Percentiles rank a stretch among this genome's conserved stretches.
These are phyloP conservation scores for Sporobolus alterniflorus DNA, from an alignment of 202 grass and related monocot species.

Conservation along the genomic window DNA sequence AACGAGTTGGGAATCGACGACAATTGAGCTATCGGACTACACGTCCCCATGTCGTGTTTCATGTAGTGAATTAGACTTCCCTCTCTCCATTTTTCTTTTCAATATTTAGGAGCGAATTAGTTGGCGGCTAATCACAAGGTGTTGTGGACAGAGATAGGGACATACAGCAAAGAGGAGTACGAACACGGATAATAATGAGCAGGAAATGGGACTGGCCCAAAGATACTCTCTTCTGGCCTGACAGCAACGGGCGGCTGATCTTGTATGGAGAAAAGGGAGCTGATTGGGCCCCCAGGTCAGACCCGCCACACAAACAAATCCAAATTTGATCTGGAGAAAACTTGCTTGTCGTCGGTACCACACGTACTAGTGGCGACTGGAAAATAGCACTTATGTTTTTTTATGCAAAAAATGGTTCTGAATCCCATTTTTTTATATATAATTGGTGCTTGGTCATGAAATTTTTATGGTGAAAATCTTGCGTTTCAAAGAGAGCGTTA, in stretches of 20 bases:
- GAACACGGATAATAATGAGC: not conserved
- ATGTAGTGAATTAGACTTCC: not conserved
- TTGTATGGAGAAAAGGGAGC: not conserved
- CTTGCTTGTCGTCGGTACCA: not conserved
- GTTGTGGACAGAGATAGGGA: not conserved
- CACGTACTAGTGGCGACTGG: no score
- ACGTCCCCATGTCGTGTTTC: constrained; percentile 21
- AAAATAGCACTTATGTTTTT: no score
- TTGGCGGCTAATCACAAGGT: not conserved
- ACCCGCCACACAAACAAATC: not conserved
- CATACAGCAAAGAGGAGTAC: not conserved
- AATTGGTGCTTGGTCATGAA: no score
- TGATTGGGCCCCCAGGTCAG: not conserved
- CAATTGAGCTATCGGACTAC: constrained; percentile 4
- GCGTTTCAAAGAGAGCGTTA: no score
- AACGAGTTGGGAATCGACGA: not conserved
- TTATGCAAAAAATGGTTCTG: no score
- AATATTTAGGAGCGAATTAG: not conserved
- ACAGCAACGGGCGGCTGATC: not conserved
- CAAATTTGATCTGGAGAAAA: not conserved
- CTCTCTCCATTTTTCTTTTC: not conserved
- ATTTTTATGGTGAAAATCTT: no score
- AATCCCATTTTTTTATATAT: no score
- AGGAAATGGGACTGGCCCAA: not conserved
- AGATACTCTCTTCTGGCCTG: not conserved